Evolutionary conservation across 768 basidiomycete species (phyloP), one percentile per base, ranked within the genome.

Genomic region (Brasilioporus rufonigricans): DNA sequence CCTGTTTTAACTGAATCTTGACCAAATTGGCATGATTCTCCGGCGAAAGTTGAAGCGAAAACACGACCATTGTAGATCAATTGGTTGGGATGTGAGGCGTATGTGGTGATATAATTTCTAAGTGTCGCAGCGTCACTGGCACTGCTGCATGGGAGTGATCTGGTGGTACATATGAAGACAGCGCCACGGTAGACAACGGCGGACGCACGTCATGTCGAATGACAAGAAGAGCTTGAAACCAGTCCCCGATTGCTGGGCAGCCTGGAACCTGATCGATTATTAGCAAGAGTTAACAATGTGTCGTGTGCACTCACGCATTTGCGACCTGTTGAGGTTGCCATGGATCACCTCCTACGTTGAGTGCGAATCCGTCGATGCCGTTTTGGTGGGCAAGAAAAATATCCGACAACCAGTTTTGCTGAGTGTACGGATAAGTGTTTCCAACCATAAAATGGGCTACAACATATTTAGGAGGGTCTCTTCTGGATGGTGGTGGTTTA

Each of bases 201-300:
- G 46, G 23, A 78, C 77, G 61, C 61, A 87, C 84, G 83, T 73
- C 89, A 89, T 90, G 63, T 92, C 90, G 46, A 91, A 80, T 14
- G 86, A 89, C 55, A 91, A 62, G 71, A 90, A 91, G 47, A 92
- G 72, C 65, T 87, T 84, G 76, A 91, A 90, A 48, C 74, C 73
- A 11, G 80, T 73, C 18, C 75, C 77, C 24, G 77, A 77, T 46
- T 78, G 73, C 18, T 64, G 64, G 4, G 86, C 86, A 31, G 85
- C 83, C 41, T 76, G 64, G 64, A 82, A 89, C 14, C 83, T 80
- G 63, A 53, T 35, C 23, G 59, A 52, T 60, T 29, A 39, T 69
- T 36, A 62, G 62, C 41, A 19, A 53, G 36, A 56, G 61, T 59
- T 24, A 45, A 51, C 33, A 33, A 47, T 5, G 29, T 43, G 47